Base-by-base conservation (phyloP, 352 stramenopile genomes). In the Hyphochytrium catenoides region DNA sequence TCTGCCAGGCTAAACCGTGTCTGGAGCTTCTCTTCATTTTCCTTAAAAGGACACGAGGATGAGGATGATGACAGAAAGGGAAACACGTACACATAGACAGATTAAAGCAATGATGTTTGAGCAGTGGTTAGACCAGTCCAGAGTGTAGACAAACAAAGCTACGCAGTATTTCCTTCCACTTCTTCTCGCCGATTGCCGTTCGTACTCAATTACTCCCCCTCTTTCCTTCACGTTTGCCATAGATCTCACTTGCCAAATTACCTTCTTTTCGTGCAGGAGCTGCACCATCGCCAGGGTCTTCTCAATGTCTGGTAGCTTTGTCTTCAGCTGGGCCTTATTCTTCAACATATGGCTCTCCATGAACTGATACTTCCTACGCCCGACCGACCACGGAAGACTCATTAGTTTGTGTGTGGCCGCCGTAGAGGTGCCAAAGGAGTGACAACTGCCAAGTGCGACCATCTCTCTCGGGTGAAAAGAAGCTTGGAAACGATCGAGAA, bases 1-100 rank as follows among this genome's bases (percentile, higher is more conserved):
- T 95, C 86, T 3, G 76, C 67, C 15, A 96, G 45, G 52, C 82
- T 94, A 47, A 94, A 96, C 39, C 83, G 62, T 27, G 79, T 91
- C 19, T 70, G 54, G 22, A 93, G 60, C 24, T 55, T 50, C 44
- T 83, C 70, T 26, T 54, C 62, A 11, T 71, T 65, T 19, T 88
- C 69, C 23, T 72, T n/a, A n/a, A n/a, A n/a, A n/a, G n/a, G n/a
- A n/a, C n/a, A n/a, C n/a, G n/a, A n/a, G n/a, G n/a, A n/a, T n/a
- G n/a, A n/a, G n/a, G n/a, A n/a, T n/a, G n/a, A n/a, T n/a, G n/a
- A n/a, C n/a, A n/a, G n/a, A n/a, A n/a, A n/a, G n/a, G n/a, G n/a
- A n/a, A n/a, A n/a, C n/a, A n/a, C n/a, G n/a, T n/a, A n/a, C n/a
- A n/a, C n/a, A n/a, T n/a, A n/a, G n/a, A n/a, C n/a, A n/a, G n/a